Percentiles rank a stretch among this genome's conserved stretches.
Conservation (phyloP, 2,329 filamentous ascomycete species). For the Parastagonospora avenae region DNA sequence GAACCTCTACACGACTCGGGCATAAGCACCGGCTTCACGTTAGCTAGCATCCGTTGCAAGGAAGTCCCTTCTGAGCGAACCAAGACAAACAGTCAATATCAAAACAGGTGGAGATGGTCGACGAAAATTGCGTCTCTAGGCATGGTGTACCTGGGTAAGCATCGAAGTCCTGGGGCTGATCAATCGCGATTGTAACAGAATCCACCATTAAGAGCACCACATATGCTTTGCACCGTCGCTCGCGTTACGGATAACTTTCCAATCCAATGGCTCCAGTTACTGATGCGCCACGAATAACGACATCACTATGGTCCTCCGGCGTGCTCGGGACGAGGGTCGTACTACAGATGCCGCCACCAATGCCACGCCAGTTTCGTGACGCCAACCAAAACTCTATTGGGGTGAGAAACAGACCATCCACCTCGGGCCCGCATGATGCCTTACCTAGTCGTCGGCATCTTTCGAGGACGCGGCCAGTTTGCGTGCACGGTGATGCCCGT, state of each 20-base stretch:
- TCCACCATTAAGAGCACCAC: background rate
- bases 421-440: background rate
- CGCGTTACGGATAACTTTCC: background rate
- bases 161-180: background rate
- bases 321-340: background rate
- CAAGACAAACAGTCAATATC: no score
- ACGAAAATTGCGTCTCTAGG: background rate
- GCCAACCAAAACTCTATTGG: constrained; percentile 3
- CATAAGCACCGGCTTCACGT: background rate
- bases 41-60: background rate
- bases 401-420: background rate
- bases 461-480: no score
- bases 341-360: constrained; percentile 1
- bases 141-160: background rate
- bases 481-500: no score
- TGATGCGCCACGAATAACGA: constrained; percentile 6
- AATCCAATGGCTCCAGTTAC: background rate
- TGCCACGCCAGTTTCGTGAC: constrained; percentile 5
- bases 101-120: no score
- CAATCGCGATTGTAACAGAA: background rate
- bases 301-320: constrained; percentile 1
- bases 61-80: background rate
- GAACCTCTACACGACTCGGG: background rate
- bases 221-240: background rate
- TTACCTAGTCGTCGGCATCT: no score